phyloP scores from a whole-genome alignment of 2,329 filamentous ascomycete species.

The Trichoderma koningii region DNA sequence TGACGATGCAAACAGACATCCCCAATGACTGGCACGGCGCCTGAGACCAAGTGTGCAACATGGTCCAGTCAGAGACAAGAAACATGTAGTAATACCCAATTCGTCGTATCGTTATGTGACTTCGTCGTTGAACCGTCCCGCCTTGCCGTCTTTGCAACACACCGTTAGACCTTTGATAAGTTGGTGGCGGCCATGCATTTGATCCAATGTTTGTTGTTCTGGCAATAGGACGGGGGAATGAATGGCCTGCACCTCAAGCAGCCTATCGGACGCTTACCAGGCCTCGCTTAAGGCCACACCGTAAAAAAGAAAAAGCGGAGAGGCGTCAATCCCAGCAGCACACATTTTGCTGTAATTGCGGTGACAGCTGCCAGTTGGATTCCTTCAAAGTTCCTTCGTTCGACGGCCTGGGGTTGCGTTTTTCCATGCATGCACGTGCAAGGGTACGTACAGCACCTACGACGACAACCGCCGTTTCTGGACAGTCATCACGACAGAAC shows the following conservation, averaged over 20 bases:
- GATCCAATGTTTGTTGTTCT: slow-evolving; percentile 6
- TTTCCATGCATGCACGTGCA: slow-evolving; percentile 6
- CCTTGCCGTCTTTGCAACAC: slow-evolving; percentile 7
- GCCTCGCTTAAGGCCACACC: slow-evolving; percentile 19
- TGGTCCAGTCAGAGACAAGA: background rate
- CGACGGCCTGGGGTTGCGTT: background rate
- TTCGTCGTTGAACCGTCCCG: background rate
- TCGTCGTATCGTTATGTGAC: no score
- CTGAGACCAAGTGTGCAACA: background rate
- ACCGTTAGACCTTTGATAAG: slow-evolving; percentile 20
- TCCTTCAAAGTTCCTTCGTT: background rate
- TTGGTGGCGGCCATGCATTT: background rate
- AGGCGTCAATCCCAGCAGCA: background rate
- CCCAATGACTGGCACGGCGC: slow-evolving; percentile 5
- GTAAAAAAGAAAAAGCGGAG: slow-evolving; percentile 19
- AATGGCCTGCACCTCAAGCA: background rate
- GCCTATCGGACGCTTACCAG: slow-evolving; percentile 24
- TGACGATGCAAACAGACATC: background rate
- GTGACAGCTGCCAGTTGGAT: slow-evolving; percentile 1
- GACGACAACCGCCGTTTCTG: no score
- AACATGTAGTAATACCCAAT: background rate
- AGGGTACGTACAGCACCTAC: background rate
- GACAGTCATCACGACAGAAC: no score
- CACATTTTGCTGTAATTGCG: slow-evolving; percentile 19
- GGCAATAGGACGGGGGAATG: slow-evolving; percentile 21